Base-by-base conservation (phyloP, 164 flowering plant species). In the Magnolia officinalis region DNA sequence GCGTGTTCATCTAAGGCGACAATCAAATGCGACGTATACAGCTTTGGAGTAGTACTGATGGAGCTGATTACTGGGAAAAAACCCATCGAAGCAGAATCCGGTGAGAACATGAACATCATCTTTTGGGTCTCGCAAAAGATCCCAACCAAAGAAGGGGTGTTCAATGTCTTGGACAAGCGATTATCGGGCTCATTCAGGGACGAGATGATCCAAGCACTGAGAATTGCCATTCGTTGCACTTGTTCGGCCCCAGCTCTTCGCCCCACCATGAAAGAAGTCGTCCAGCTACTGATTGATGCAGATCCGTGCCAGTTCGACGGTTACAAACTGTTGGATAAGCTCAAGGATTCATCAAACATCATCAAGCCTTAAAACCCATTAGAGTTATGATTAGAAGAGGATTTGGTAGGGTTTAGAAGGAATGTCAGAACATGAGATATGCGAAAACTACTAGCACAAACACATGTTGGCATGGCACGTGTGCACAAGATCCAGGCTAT, bases 261-360 rank as follows among this genome's bases (percentile, higher is more conserved):
- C 6, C 99, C 99, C 7, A 87, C 92, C 24, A 96, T 96, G 99
- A 92, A 86, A 24, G 99, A 94, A 81, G 96, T 89, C 11, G 98
- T 90, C 66, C 93, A 91, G 84, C 69, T 89, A 82, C 86, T 96
- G 75, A 83, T 76, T 19, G 98, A 92, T 50, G 91, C 96, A 0
- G 98, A 91, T 77, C 98, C 98, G 1, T 85, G 89, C 84, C 86
- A 76, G 78, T 82, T 84, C 76, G 78, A 83, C 67, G 83, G 88
- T 63, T 85, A 82, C 86, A 88, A 88, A 80, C 81, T 84, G 18
- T 76, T 87, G 23, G 80, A 76, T 64, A 88, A 89, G 86, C 71
- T 81, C 80, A 89, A 88, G 72, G 89, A 85, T 59, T 20, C 82
- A 68, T 64, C 81, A 63, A 71, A 83, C 74, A 74, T 45, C 72